phyloP scores from a whole-genome alignment of 441 rosid genomes.

The Erysimum pusillum region DNA sequence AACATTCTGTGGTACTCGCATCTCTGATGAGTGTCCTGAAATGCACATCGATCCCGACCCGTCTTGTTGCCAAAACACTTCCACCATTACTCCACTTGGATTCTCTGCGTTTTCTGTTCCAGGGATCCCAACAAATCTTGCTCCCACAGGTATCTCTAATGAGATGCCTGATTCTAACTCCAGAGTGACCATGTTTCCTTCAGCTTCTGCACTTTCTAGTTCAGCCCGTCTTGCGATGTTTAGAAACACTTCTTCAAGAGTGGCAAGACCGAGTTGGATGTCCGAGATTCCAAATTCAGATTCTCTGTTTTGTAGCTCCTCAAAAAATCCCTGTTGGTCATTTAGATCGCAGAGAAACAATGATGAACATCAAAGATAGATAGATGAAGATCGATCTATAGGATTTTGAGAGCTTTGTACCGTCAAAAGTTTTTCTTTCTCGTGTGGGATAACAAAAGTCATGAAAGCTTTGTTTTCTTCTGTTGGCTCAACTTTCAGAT shows the following conservation, averaged over 20 bases:
- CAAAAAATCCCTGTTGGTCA: constrained; percentile 72
- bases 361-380: too few relatives aligned
- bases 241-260: constrained; percentile 94
- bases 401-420: too few relatives aligned
- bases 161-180: constrained; percentile 69
- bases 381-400: too few relatives aligned
- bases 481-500: constrained; percentile 64
- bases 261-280: constrained; percentile 84
- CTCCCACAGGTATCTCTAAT: constrained; percentile 84
- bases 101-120: constrained; percentile 70
- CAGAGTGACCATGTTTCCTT: constrained; percentile 71
- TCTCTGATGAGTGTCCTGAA: constrained; percentile 76
- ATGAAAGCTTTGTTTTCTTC: constrained; percentile 83
- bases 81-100: constrained; percentile 83
- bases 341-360: too few relatives aligned
- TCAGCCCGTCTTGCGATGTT: constrained; percentile 88
- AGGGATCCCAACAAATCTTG: constrained; percentile 81
- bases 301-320: constrained; percentile 75
- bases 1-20: constrained; percentile 58
- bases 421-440: constrained; percentile 68
- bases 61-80: constrained; percentile 91
- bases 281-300: constrained; percentile 72
- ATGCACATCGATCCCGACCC: constrained; percentile 78
- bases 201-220: constrained; percentile 81
- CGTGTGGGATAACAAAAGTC: constrained; percentile 87